Base-by-base conservation (phyloP, 106 monocot species). In the Dioscorea dumetorum region DNA sequence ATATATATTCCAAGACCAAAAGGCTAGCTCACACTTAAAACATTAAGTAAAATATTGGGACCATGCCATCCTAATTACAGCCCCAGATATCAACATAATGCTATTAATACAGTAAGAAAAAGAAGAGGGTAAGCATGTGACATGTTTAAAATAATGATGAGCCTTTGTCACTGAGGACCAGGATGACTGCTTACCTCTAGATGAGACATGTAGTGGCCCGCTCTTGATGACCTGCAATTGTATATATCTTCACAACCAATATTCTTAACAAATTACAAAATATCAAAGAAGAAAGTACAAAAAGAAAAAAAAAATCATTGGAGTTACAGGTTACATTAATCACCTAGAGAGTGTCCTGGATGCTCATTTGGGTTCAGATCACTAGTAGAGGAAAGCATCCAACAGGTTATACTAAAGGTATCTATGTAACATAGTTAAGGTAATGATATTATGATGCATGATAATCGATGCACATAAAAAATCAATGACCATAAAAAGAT, bases 141-240 rank as follows among this genome's bases (percentile, higher is more conserved):
- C 54, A 18, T 54, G 3, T 54, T 54, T 54, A 54, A 54, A 18
- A 0, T 2, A 54, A 51, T 17, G 51, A 4, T 18, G 15, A 18
- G 19, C 54, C 15, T 54, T 23, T 59, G 12, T 11, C 59, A 59
- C 22, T 22, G 22, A 23, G 22, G 7, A 59, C 5, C 2, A 12
- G 22, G 59, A 22, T 59, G 22, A 4, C 21, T 59, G 19, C 8
- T 22, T 69, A 89, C 93, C 93, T 89, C 80, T 93, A 17, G 93
- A 89, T 70, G 93, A 86, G 60, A 93, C 57, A 22, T 79, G 71
- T 31, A 93, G 86, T 50, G 66, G 67, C 49, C 93, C 93, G 64
- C 86, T 82, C 73, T 89, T 93, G 34, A 89, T 49, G 63, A 88
- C 69, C 88, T 84, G 81, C 70, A 67, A 18, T 49, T 60, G 19